phyloP scores from a whole-genome alignment of 225 moss, liverwort and hornwort species.

The Bryum argenteum region DNA sequence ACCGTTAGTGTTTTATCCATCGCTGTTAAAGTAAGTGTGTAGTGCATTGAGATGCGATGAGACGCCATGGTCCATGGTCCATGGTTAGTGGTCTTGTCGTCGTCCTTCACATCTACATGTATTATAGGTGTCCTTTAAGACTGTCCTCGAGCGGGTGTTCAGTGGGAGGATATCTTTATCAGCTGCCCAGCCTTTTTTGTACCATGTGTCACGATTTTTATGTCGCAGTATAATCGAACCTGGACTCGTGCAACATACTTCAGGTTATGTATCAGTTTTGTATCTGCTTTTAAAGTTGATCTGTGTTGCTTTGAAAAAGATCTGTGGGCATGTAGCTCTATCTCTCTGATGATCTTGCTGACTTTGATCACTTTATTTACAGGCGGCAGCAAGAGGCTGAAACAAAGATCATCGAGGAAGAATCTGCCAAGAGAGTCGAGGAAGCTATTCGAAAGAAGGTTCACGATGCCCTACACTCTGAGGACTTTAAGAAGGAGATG shows the following conservation, averaged over 20 bases:
- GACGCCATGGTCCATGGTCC: constrained; percentile 61
- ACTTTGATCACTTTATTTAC: constrained; percentile 47
- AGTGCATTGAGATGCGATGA: constrained; percentile 38
- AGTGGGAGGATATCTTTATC: constrained; percentile 43
- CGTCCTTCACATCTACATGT: constrained; percentile 40
- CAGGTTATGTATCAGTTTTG: constrained; percentile 66
- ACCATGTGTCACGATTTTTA: constrained; percentile 54
- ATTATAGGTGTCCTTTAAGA: constrained; percentile 31
- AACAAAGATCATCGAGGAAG: constrained; percentile 83
- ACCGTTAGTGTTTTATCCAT: constrained; percentile 47
- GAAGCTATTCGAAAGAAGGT: constrained; percentile 90
- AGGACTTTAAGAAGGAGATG: constrained; percentile 80
- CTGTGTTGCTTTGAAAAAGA: constrained; percentile 39
- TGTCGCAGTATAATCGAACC: constrained; percentile 62
- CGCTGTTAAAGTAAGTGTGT: constrained; percentile 67
- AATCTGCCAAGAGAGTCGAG: constrained; percentile 81
- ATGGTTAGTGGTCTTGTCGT: constrained; percentile 55
- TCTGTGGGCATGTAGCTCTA: constrained; percentile 27
- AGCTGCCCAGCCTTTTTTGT: constrained; percentile 59
- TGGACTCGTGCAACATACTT: constrained; percentile 67
- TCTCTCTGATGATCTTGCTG: constrained; percentile 23
- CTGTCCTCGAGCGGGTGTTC: constrained; percentile 52
- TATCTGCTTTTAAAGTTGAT: constrained; percentile 50
- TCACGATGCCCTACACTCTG: constrained; percentile 75
- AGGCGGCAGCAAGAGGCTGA: constrained; percentile 90